Evolutionary conservation across 345 rosid genomes (phyloP).

Genomic region (Erucastrum elatum): DNA sequence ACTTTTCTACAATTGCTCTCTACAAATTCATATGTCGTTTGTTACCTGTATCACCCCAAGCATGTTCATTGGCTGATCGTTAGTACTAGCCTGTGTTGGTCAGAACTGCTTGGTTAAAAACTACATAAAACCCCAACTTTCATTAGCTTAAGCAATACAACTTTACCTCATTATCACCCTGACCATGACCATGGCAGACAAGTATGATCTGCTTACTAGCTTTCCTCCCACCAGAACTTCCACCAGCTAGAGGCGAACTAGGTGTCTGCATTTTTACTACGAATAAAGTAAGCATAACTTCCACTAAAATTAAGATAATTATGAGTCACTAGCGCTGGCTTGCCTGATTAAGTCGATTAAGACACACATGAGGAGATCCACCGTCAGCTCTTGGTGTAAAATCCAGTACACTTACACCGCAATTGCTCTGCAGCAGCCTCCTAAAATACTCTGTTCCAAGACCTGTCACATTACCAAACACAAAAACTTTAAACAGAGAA

Average conservation of each 20-base stretch:
- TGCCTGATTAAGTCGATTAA: conserved; percentile 84
- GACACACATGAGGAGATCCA: conserved; percentile 71
- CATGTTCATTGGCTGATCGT: conserved; percentile 66
- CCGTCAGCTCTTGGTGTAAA: conserved; percentile 64
- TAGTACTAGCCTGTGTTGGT: conserved; percentile 52
- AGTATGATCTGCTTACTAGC: conserved; percentile 71
- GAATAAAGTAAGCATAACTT: conserved; percentile 29
- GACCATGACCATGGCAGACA: conserved; percentile 75
- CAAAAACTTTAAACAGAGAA: background rate
- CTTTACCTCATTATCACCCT: conserved; percentile 53
- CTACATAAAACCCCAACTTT: conserved; percentile 17
- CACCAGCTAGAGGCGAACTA: conserved; percentile 70
- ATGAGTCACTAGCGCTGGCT: background rate
- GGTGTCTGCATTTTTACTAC: conserved; percentile 73
- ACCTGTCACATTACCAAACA: conserved; percentile 46
- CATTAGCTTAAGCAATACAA: conserved; percentile 8
- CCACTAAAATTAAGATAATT: conserved; percentile 5
- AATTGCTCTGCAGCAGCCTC: conserved; percentile 88
- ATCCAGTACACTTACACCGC: conserved; percentile 91
- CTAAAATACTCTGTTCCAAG: conserved; percentile 80
- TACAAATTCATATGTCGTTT: background rate
- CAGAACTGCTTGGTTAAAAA: conserved; percentile 12
- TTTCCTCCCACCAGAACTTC: conserved; percentile 72
- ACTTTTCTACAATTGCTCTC: background rate
- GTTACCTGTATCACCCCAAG: conserved; percentile 85